Base-by-base conservation (phyloP, 768 basidiomycete genomes). In the Termitomyces sp. region DNA sequence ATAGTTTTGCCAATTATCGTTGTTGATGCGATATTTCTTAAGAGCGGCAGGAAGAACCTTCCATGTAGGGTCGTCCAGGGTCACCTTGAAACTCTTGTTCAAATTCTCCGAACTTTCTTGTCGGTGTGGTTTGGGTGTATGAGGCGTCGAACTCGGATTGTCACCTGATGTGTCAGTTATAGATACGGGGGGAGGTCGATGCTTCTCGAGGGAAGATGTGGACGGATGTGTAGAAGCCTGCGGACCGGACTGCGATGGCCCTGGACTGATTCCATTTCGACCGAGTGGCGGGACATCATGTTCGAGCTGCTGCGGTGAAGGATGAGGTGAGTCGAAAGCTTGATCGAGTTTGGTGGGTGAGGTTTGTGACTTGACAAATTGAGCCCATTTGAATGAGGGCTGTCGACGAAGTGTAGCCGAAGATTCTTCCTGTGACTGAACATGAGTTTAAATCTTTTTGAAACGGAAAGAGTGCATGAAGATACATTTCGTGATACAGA, bases 21-120 rank as follows among this genome's bases (percentile, higher is more conserved):
- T 92, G 71, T 96, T 94, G 73, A 98, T 98, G 68, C 92, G 94
- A 71, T 99, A 99, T 72, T 98, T 98, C 76, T 98, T 98, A 61
- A 99, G 76, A 16, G 97, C 97, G 0, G 97, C 97, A 1, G 97
- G 97, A 16, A 99, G 77, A 22, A 99, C 97, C 69, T 98, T 98
- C 89, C 92, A 98, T 33, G 96, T 97, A 0, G 97, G 97, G 69
- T 99, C 97, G 55, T 98, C 96, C 57, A 99, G 71, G 62, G 92
- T 97, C 59, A 99, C 96, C 71, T 96, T 94, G 83, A 99, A 98
- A 66, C 89, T 92, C 76, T 95, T 67, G 51, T 65, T 93, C 61
- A 92, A 78, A 63, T 91, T 92, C 65, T 80, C 79, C n/a, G 76
- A 74, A 62, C 83, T 90, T 43, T 91, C 88, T 65, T 87, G 84